Base-by-base conservation (phyloP, 1,139 yeast genomes). In the Barnettozyma hawaiiensis region DNA sequence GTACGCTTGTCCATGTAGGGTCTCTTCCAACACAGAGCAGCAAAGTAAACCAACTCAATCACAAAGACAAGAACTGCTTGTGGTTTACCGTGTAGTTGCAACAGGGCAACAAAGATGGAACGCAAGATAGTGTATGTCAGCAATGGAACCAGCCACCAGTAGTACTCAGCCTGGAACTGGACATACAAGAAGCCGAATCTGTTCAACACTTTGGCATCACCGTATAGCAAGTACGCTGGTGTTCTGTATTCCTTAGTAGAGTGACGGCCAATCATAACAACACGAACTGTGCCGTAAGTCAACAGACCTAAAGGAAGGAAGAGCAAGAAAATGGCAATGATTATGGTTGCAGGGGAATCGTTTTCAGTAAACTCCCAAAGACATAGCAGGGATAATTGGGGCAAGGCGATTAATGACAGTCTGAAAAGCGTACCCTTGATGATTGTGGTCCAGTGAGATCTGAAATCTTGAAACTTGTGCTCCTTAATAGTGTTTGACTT, bases 1-100 rank as follows among this genome's bases (percentile, higher is more conserved):
- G 97, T 90, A 65, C 95, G 76, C 65, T 84, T 89, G 67, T 92
- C 97, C 92, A 94, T 81, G 62, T 77, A 92, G 5, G 98, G 98
- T 63, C 92, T 78, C 48, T 75, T 68, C 72, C 77, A 74, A 57
- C 90, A 81, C 28, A 89, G 57, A 1, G 70, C 69, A 26, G 74
- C 73, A 52, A 85, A 76, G 63, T 82, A 87, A 18, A 73, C 54
- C 48, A 90, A 67, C 62, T 92, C 98, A 50, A 86, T 70, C 14
- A 71, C 76, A 58, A 90, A 85, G 9, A 90, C 73, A 41, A 86
- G 71, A 47, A 86, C 73, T 1, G 96, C 84, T 61, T 86, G 96
- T 9, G 75, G 81, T 56, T 80, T 83, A 47, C 97, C 97, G 31
- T 78, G 72, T 10, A 65, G 57, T 65, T 92, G 98, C 49, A 89